phyloP scores from a whole-genome alignment of 305 asterid genomes.

The Petunia hybrid region DNA sequence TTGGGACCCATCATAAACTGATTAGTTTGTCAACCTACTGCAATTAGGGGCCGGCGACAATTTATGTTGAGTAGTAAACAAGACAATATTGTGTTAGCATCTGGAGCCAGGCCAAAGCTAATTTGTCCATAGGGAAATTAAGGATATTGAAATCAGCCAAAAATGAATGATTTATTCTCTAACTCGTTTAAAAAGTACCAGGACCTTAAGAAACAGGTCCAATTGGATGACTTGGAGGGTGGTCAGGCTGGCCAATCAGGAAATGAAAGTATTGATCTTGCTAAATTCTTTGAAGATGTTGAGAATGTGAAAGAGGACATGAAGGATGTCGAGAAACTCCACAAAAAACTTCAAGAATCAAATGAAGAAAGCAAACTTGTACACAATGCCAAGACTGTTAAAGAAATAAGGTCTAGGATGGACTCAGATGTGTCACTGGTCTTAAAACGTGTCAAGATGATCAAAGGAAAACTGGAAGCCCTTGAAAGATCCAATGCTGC shows the following conservation, averaged over 20 bases:
- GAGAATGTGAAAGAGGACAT: slow-evolving; percentile 75
- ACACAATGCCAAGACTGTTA: slow-evolving; percentile 62
- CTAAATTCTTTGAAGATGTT: slow-evolving; percentile 68
- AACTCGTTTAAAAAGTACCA: slow-evolving; percentile 37
- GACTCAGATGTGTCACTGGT: slow-evolving; percentile 75
- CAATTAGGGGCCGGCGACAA: not conserved
- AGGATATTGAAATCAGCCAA: not conserved
- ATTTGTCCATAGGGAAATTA: not conserved
- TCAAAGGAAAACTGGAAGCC: slow-evolving; percentile 70
- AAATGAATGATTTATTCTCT: slow-evolving; percentile 42
- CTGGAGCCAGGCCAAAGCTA: not conserved
- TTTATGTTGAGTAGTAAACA: slow-evolving; percentile 1
- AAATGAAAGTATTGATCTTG: slow-evolving; percentile 61
- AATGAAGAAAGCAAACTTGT: slow-evolving; percentile 71
- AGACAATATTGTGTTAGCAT: not conserved
- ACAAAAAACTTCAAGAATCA: slow-evolving; percentile 62
- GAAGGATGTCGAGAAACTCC: slow-evolving; percentile 64
- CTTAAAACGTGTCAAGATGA: slow-evolving; percentile 60
- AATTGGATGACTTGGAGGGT: slow-evolving; percentile 26
- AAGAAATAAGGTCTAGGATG: slow-evolving; percentile 68
- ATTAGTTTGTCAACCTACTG: not conserved
- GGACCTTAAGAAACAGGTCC: slow-evolving; percentile 38
- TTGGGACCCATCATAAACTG: not conserved
- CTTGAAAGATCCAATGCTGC: slow-evolving; percentile 65
- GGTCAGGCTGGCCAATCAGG: slow-evolving; percentile 17